These are phyloP conservation scores for Geopyxis carbonaria DNA, from an alignment of 495 filamentous ascomycete species.

Conservation along the genomic window DNA sequence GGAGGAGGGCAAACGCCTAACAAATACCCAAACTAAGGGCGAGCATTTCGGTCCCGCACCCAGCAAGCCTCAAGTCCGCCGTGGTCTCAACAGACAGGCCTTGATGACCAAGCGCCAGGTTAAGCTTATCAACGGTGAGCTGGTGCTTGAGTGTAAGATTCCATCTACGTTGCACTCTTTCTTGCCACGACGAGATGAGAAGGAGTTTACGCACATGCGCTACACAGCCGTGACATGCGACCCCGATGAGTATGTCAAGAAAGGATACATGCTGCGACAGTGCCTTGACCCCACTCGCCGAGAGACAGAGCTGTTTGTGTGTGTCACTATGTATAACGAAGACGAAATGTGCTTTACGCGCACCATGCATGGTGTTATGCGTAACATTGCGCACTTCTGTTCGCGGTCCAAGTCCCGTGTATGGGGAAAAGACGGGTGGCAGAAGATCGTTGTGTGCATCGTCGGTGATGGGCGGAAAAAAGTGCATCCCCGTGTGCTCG, in stretches of 20 bases:
- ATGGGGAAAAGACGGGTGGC: slow-evolving; percentile 95
- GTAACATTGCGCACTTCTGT: slow-evolving; percentile 92
- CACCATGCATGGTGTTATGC: slow-evolving; percentile 98
- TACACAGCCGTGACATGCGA: slow-evolving; percentile 99
- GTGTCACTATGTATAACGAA: slow-evolving; percentile 99
- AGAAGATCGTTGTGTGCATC: slow-evolving; percentile 97
- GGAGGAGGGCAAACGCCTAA: slow-evolving; percentile 26
- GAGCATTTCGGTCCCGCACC: slow-evolving; percentile 80
- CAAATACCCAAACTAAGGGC: slow-evolving; percentile 21
- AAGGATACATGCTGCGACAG: slow-evolving; percentile 90
- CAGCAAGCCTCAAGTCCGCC: slow-evolving; percentile 62
- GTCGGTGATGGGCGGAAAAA: slow-evolving; percentile 88
- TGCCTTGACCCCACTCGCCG: slow-evolving; percentile 69
- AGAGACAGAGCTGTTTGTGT: slow-evolving; percentile 97
- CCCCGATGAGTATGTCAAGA: slow-evolving; percentile 76
- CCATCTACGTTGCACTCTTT: slow-evolving; percentile 95
- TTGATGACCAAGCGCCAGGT: slow-evolving; percentile 92
- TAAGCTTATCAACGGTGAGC: slow-evolving; percentile 84
- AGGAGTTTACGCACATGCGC: slow-evolving; percentile 99
- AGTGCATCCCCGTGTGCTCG: slow-evolving; percentile 82
- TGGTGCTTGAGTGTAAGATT: slow-evolving; percentile 97
- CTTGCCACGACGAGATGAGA: slow-evolving; percentile 73
- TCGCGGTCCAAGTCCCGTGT: slow-evolving; percentile 78
- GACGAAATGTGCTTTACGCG: slow-evolving; percentile 89
- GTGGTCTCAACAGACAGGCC: slow-evolving; percentile 63